Base-by-base conservation (phyloP, 345 rosid genomes). In the Corchorus olitorius region DNA sequence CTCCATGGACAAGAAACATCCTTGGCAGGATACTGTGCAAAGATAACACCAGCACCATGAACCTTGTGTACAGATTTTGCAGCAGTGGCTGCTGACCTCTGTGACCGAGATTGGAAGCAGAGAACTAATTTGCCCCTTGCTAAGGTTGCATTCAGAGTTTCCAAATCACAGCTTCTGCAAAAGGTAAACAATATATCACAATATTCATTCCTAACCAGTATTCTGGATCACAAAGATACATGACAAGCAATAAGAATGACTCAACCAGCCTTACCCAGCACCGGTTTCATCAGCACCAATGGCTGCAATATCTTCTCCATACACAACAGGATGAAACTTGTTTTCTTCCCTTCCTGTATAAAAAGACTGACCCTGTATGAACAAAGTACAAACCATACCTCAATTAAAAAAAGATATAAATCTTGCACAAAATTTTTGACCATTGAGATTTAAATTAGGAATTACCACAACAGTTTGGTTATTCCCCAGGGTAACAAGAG, bases 91-190 rank as follows among this genome's bases (percentile, higher is more conserved):
- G 81, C 83, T 45, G 83, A 81, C 49, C 90, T 86, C 79, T 82
- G 88, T 34, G 83, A 79, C 61, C 74, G 75, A 16, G 92, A 82
- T 75, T 87, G 88, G 75, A 88, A 85, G 76, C 90, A 87, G 16
- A 88, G 74, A 55, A 87, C 70, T 66, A 87, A 82, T 72, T 87
- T 88, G 63, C 92, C 92, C 70, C 69, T 83, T 34, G 86, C 86
- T 81, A 82, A 75, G 70, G 86, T 81, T 7, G 84, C 76, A 75
- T 88, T 82, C 56, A 86, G 75, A 15, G 80, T 82, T 74, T 78
- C 86, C 35, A 65, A 41, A 52, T 81, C 88, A 61, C 88, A 88
- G 53, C 82, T 74, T 70, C 91, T 86, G 84, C 65, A 56, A 49
- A 33, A 59, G 49, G 54, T 4, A 74, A 15, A 59, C 5, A 16